Evolutionary conservation across 2,329 filamentous ascomycete species (phyloP).

Genomic region (Pyrenochaeta sp.): DNA sequence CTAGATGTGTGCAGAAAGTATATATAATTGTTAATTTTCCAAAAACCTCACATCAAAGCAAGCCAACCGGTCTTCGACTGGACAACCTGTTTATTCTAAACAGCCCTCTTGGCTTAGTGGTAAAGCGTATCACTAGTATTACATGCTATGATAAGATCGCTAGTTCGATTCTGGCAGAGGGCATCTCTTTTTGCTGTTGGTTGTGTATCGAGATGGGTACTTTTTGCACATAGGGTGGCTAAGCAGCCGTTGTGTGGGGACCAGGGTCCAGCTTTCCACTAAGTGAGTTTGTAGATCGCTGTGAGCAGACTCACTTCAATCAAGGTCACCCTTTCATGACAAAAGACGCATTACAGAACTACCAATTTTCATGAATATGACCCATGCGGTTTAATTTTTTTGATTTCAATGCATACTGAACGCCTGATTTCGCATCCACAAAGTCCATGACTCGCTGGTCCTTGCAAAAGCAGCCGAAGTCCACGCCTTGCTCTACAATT

Average conservation of each 20-base stretch:
- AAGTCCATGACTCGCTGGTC: not conserved
- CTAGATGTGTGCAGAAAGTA: not conserved
- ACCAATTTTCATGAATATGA: too few relatives aligned
- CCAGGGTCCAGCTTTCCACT: not conserved
- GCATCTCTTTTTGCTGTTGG: slow-evolving; percentile 25
- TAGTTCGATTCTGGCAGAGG: slow-evolving; percentile 48
- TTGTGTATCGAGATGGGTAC: not conserved
- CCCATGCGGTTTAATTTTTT: too few relatives aligned
- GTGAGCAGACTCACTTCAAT: too few relatives aligned
- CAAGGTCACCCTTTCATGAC: too few relatives aligned
- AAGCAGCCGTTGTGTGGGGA: too few relatives aligned
- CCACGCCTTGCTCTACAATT: too few relatives aligned
- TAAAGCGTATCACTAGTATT: slow-evolving; percentile 51
- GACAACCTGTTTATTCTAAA: not conserved
- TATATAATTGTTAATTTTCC: not conserved
- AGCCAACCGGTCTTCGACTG: slow-evolving; percentile 15
- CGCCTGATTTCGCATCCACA: too few relatives aligned
- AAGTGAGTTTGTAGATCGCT: too few relatives aligned
- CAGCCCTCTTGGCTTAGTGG: slow-evolving; percentile 47
- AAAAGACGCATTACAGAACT: too few relatives aligned
- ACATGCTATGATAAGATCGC: slow-evolving; percentile 46
- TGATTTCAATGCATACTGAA: too few relatives aligned
- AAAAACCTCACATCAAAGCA: not conserved
- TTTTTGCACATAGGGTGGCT: not conserved
- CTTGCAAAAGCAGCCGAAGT: not conserved